Evolutionary conservation across 306 rosid species (phyloP).

Genomic region (Ziziphus jujuba): DNA sequence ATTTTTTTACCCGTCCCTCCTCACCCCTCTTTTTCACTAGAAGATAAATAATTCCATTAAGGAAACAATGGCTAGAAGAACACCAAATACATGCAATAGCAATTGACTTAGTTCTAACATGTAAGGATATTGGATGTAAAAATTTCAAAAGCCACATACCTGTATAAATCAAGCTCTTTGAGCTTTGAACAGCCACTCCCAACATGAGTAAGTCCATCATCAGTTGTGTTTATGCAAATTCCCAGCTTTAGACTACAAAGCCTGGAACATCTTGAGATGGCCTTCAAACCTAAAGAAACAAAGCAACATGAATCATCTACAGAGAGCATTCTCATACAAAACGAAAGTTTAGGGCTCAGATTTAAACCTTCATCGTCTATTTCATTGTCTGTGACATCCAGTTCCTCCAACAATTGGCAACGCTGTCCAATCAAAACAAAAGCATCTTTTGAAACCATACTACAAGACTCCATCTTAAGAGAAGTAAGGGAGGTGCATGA

Average conservation of each 20-base stretch:
- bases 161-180: conserved; percentile 55
- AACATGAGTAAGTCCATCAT: conserved; percentile 53
- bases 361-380: conserved; percentile 56
- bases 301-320: conserved; percentile 24
- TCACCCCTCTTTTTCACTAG: too few relatives aligned
- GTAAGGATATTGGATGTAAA: conserved; percentile 5
- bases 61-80: background rate
- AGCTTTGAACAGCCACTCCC: conserved; percentile 50
- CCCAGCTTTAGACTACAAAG: conserved; percentile 53
- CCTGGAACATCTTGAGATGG: conserved; percentile 58
- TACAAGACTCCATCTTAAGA: conserved; percentile 70
- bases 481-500: conserved; percentile 58
- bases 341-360: conserved; percentile 10
- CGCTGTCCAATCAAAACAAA: conserved; percentile 52
- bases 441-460: conserved; percentile 51
- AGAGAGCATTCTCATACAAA: background rate
- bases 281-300: conserved; percentile 48
- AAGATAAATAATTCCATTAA: background rate
- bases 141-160: conserved; percentile 39
- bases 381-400: conserved; percentile 65
- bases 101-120: background rate
- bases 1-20: too few relatives aligned
- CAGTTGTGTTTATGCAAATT: conserved; percentile 53
- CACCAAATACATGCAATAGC: background rate
- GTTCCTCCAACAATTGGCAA: conserved; percentile 58